phyloP scores from a whole-genome alignment of 108 stramenopile genomes.

The Thalassiosira profunda region DNA sequence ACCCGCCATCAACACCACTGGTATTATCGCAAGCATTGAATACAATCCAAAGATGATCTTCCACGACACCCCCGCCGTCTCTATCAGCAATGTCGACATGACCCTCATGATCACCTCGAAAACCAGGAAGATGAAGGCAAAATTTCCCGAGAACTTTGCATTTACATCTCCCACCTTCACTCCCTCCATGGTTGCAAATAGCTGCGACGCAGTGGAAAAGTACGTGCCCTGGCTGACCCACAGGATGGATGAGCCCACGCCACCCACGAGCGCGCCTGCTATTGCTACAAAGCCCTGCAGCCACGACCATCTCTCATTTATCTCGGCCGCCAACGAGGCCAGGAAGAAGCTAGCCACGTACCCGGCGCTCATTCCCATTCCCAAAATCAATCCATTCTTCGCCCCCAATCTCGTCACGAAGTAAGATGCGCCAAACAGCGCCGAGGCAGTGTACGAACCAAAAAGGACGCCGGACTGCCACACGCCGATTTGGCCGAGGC shows the following conservation, averaged over 20 bases:
- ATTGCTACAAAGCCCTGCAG: slow-evolving; percentile 32
- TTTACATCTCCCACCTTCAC: slow-evolving; percentile 56
- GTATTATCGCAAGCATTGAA: slow-evolving; percentile 51
- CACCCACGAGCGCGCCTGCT: slow-evolving; percentile 71
- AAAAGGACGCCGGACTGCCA: slow-evolving; percentile 69
- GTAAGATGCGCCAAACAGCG: slow-evolving; percentile 65
- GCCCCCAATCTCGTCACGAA: slow-evolving; percentile 61
- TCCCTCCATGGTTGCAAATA: too few species aligned
- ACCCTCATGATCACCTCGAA: slow-evolving; percentile 69
- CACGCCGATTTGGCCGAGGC: slow-evolving; percentile 61
- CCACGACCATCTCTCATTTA: neutral
- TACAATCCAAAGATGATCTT: slow-evolving; percentile 65
- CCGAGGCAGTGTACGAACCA: slow-evolving; percentile 69
- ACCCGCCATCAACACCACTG: slow-evolving; percentile 47
- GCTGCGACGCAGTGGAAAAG: slow-evolving; percentile 63
- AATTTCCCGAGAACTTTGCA: slow-evolving; percentile 64
- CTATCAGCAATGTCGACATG: slow-evolving; percentile 64
- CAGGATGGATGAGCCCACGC: slow-evolving; percentile 76
- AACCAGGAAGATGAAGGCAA: slow-evolving; percentile 78
- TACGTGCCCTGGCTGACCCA: slow-evolving; percentile 89
- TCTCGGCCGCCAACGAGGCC: neutral
- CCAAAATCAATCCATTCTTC: slow-evolving; percentile 58
- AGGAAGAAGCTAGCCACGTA: slow-evolving; percentile 74
- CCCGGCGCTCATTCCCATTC: slow-evolving; percentile 70
- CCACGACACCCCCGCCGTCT: slow-evolving; percentile 47